Evolutionary conservation across 2,329 filamentous ascomycete genomes (phyloP).

Genomic region (Ophiostoma tasmaniense): DNA sequence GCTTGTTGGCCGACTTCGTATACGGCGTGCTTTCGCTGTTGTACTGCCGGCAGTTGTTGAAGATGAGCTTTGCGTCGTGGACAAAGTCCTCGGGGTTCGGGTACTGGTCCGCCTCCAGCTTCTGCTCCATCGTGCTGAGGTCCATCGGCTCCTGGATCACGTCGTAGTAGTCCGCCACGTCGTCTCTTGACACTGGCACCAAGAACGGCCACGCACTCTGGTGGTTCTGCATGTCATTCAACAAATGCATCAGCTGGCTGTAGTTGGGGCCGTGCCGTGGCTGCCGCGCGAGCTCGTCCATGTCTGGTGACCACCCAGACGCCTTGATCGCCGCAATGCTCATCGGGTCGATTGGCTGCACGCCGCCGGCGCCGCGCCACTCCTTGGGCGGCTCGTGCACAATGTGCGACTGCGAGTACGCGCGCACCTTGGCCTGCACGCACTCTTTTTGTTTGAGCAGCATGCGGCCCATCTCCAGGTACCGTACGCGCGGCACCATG

Average conservation of each 20-base stretch:
- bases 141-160: constrained; percentile 99
- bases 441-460: constrained; percentile 94
- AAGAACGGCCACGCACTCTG: constrained; percentile 90
- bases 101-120: constrained; percentile 90
- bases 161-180: constrained; percentile 97
- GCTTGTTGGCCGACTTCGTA: constrained; percentile 85
- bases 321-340: constrained; percentile 80
- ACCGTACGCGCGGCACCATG: constrained; percentile 91
- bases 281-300: constrained; percentile 93
- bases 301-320: constrained; percentile 92
- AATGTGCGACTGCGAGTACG: constrained; percentile 80
- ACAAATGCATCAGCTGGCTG: constrained; percentile 82
- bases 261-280: constrained; percentile 95
- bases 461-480: constrained; percentile 88
- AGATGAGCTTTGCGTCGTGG: constrained; percentile 78
- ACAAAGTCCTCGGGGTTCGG: constrained; percentile 87
- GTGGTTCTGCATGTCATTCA: constrained; percentile 94
- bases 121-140: constrained; percentile 87
- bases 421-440: constrained; percentile 88
- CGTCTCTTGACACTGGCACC: constrained; percentile 85
- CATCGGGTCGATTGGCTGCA: constrained; percentile 71
- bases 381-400: constrained; percentile 77
- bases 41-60: constrained; percentile 90
- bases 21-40: constrained; percentile 95
- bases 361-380: constrained; percentile 53